phyloP scores from a whole-genome alignment of 2,329 filamentous ascomycete genomes.

The Didymella sp. region DNA sequence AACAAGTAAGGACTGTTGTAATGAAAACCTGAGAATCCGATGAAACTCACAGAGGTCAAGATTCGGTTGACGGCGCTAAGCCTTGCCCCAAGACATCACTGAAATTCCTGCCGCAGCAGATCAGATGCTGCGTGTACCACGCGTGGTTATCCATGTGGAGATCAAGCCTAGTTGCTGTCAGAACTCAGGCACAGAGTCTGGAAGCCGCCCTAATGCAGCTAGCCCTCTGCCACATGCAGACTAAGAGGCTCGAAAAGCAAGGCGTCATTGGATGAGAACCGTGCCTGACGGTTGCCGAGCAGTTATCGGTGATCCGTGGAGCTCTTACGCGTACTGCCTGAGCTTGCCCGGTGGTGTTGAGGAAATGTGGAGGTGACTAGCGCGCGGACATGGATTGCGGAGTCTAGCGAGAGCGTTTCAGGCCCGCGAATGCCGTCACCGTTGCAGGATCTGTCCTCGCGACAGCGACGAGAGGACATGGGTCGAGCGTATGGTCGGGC shows the following conservation, averaged over 20 bases:
- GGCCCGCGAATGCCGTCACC: conserved; percentile 20
- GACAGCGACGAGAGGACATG: not conserved
- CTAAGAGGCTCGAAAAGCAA: conserved; percentile 13
- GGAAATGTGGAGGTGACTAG: conserved; percentile 39
- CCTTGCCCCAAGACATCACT: conserved; percentile 20
- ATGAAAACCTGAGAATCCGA: conserved; percentile 21
- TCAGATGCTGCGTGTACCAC: conserved; percentile 21
- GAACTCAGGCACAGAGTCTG: conserved; percentile 19
- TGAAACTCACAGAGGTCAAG: conserved; percentile 23
- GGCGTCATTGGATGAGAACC: conserved; percentile 31
- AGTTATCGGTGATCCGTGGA: conserved; percentile 30
- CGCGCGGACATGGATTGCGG: conserved; percentile 27
- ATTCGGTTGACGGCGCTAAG: conserved; percentile 18
- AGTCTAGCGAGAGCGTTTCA: conserved; percentile 33
- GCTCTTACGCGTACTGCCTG: conserved; percentile 46
- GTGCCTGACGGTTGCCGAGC: conserved; percentile 21
- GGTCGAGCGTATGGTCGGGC: not conserved
- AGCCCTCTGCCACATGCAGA: conserved; percentile 15
- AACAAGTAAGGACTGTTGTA: conserved; percentile 19
- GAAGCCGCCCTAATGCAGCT: conserved; percentile 17
- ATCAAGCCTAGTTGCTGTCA: conserved; percentile 20
- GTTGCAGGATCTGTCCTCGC: conserved; percentile 2
- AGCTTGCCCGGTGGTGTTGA: conserved; percentile 31
- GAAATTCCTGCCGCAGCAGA: conserved; percentile 25
- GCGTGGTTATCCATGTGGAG: conserved; percentile 19